A percentile compares a stretch with the other conserved stretches of the same genome.
Conservation (phyloP, 768 basidiomycete genomes). For the Filobasidium floriforme region DNA sequence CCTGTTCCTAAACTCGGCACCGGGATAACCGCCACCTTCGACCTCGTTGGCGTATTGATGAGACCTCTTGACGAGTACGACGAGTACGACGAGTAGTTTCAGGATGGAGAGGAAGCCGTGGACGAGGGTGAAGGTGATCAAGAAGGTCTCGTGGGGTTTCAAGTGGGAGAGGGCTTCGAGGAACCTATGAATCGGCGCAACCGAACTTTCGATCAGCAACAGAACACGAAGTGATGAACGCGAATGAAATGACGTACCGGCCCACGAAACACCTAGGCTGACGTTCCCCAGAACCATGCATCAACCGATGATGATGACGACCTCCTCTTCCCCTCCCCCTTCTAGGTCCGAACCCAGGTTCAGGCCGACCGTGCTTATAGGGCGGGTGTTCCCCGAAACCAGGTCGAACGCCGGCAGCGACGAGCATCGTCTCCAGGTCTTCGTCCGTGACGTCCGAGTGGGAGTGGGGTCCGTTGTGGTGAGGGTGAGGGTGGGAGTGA, state of each 20-base stretch:
- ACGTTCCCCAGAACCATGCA: not conserved
- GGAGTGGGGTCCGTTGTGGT: too few species aligned
- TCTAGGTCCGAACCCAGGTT: not conserved
- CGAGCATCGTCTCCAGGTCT: not conserved
- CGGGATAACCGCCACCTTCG: not conserved
- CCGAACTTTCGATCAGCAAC: too few species aligned
- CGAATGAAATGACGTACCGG: not conserved
- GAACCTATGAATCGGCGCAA: not conserved
- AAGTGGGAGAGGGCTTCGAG: not conserved
- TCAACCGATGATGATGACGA: not conserved
- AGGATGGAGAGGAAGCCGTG: not conserved
- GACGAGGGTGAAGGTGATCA: not conserved
- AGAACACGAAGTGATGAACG: too few species aligned
- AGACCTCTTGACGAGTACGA: not conserved
- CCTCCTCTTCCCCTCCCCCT: not conserved
- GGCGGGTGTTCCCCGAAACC: not conserved
- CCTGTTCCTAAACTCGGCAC: not conserved
- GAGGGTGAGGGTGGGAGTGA: too few species aligned
- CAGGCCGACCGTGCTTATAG: not conserved
- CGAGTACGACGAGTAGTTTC: not conserved
- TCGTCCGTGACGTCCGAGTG: not conserved
- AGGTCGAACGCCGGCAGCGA: not conserved
- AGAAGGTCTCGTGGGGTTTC: not conserved
- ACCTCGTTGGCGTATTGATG: conserved; percentile 1
- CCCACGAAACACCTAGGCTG: not conserved